Percentiles rank a stretch among this genome's conserved stretches.
Evolutionary conservation across 345 rosid species (phyloP).

Genomic region (Tarenaya hassleriana): DNA sequence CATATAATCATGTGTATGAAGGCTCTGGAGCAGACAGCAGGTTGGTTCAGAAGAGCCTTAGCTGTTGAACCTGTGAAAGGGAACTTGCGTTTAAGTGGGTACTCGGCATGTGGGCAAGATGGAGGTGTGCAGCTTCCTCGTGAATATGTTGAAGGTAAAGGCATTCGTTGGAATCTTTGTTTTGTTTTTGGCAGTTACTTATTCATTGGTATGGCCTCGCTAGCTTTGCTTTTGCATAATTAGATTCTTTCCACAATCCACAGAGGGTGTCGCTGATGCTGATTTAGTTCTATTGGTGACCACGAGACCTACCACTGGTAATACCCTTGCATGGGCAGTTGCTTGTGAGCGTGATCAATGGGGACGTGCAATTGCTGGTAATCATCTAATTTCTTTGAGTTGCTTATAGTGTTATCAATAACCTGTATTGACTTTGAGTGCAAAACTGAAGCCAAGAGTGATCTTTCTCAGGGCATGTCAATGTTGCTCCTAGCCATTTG

Average conservation of each 20-base stretch:
- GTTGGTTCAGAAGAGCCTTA: constrained; percentile 86
- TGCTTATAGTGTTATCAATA: constrained; percentile 3
- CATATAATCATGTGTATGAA: constrained; percentile 33
- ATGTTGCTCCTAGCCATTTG: constrained; percentile 98
- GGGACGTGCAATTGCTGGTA: constrained; percentile 99
- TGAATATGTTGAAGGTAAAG: constrained; percentile 83
- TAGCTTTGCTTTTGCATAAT: constrained; percentile 10
- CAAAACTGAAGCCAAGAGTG: constrained; percentile 15
- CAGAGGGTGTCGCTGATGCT: constrained; percentile 87
- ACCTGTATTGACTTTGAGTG: too few relatives aligned
- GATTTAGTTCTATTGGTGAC: constrained; percentile 96
- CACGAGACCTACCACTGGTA: constrained; percentile 98
- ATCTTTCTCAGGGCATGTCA: constrained; percentile 73
- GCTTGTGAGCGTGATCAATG: constrained; percentile 99
- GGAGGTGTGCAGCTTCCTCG: constrained; percentile 99
- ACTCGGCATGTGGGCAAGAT: constrained; percentile 99
- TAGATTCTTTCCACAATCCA: not conserved
- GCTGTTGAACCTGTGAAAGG: constrained; percentile 99
- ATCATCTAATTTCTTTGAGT: not conserved
- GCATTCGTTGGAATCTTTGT: constrained; percentile 17
- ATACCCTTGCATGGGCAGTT: constrained; percentile 99
- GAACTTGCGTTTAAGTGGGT: constrained; percentile 91
- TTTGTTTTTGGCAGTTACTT: constrained; percentile 7
- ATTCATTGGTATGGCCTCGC: constrained; percentile 3
- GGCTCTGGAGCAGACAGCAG: constrained; percentile 95